Percentiles rank a stretch among this genome's conserved stretches.
phyloP scores from a whole-genome alignment of 1,284 basidiomycete species.

The Rhodotorula sp. region DNA sequence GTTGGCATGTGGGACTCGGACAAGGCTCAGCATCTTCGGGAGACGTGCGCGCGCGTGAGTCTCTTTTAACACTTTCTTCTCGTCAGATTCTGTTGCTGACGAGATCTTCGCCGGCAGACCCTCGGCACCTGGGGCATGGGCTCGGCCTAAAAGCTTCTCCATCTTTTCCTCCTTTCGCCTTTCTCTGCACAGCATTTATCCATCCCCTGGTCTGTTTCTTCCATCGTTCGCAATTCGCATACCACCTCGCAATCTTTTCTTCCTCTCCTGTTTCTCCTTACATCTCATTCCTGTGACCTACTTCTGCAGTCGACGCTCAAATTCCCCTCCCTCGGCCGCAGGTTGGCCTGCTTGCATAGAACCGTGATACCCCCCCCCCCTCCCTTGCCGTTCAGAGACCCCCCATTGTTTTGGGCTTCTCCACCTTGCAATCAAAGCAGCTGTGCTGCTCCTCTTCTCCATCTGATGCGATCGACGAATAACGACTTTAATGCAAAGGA shows the following conservation, averaged over 20 bases:
- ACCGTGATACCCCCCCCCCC: neutral
- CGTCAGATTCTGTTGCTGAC: neutral
- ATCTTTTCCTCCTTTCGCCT: neutral
- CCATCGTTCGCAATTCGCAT: too few relatives aligned
- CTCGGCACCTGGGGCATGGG: conserved; percentile 34
- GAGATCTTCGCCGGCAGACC: conserved; percentile 6
- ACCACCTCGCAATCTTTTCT: neutral
- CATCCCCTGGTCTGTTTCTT: neutral
- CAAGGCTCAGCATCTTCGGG: conserved; percentile 43
- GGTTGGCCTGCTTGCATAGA: neutral
- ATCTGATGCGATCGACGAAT: too few relatives aligned
- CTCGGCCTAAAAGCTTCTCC: neutral
- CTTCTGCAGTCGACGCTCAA: neutral
- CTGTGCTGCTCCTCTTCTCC: too few relatives aligned
- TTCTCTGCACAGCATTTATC: neutral
- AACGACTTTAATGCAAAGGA: too few relatives aligned
- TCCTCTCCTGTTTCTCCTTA: too few relatives aligned
- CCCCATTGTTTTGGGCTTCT: too few relatives aligned
- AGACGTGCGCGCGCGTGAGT: conserved; percentile 33
- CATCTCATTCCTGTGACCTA: neutral
- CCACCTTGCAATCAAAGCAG: too few relatives aligned
- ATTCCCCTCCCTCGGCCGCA: neutral
- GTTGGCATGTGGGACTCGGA: conserved; percentile 44
- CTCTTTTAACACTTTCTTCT: neutral
- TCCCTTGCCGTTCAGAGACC: too few relatives aligned